Evolutionary conservation across 2,329 filamentous ascomycete species (phyloP), one percentile per base, ranked within the genome.

Genomic region (Graphium sp.): DNA sequence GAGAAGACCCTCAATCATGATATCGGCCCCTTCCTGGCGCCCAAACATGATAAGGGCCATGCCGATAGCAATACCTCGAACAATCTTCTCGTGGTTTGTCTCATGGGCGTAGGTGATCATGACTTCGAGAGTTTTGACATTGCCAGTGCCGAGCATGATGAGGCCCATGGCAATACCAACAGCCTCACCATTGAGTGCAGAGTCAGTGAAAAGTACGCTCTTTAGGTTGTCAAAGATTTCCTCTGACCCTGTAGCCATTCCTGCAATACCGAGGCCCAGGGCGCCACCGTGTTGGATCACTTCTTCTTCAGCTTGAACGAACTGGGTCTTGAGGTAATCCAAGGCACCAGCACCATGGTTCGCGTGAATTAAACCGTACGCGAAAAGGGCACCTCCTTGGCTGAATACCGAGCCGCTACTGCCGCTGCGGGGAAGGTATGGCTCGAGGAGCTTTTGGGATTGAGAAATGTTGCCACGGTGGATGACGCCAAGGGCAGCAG

Each of bases 31-130:
- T 53, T 98, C 89, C 55, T 95, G 85, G 34, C 84, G 79, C 26
- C 79, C 84, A 43, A 89, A 98, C 87, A 95, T 95, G 58, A 98
- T 93, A 34, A 98, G 62, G 8, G 89, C 84, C 83, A 98, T 95
- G 34, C 89, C 89, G 39, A 98, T 70, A 18, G 89, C 87, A 34
- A 94, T 71, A 47, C 89, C 89, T 28, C 89, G 83, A 15, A 98
- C 84, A 45, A 92, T 95, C 67, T 98, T 98, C 61, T 98, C 89
- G 56, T 98, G 89, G 36, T 91, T 87, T 1, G 89, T 98, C 41
- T 98, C 89, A 45, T 94, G 89, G 4, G 89, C 84, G 46, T 98
- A 98, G 26, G 84, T 79, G 33, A 94, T 89, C 87, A 98, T 94
- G 41, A 92, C 83, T 47, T 94, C 83, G 6, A 98, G 58, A 7